phyloP scores from a whole-genome alignment of 768 basidiomycete species.

The Chalciporus pseudorubinellus region DNA sequence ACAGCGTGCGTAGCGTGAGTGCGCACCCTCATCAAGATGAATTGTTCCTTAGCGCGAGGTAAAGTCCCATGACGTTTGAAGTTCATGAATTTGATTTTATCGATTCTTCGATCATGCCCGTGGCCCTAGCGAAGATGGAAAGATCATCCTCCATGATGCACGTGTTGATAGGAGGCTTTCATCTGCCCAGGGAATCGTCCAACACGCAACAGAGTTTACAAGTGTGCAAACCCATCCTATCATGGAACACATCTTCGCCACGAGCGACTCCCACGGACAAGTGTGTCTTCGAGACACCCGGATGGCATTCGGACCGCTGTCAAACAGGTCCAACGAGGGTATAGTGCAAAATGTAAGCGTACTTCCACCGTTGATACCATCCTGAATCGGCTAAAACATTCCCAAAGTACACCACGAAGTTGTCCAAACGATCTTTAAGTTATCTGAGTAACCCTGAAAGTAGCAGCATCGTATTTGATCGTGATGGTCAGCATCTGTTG shows the following conservation, averaged over 20 bases:
- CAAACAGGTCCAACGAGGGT: constrained; percentile 45
- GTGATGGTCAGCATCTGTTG: constrained; percentile 47
- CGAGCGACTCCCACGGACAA: constrained; percentile 54
- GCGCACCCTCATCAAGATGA: constrained; percentile 70
- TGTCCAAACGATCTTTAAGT: constrained; percentile 40
- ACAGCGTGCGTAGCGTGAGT: constrained; percentile 60
- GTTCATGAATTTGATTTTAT: constrained; percentile 12
- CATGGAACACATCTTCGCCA: constrained; percentile 67
- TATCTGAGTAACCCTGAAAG: constrained; percentile 60
- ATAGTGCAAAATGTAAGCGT: constrained; percentile 42
- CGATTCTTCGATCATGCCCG: constrained; percentile 17
- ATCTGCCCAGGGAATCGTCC: constrained; percentile 50
- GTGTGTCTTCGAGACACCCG: constrained; percentile 69
- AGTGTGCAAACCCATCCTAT: constrained; percentile 65
- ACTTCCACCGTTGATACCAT: constrained; percentile 5
- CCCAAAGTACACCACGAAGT: constrained; percentile 43
- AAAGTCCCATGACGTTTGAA: constrained; percentile 17
- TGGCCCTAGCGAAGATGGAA: constrained; percentile 63
- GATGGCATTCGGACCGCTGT: constrained; percentile 66
- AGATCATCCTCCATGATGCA: constrained; percentile 59
- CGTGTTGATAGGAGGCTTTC: constrained; percentile 38
- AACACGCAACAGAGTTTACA: constrained; percentile 55
- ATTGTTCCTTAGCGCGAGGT: constrained; percentile 70
- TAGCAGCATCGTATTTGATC: constrained; percentile 67
- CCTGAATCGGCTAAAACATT: constrained; percentile 30